Evolutionary conservation across 208 protist genomes (phyloP).

Genomic region (Porcisia hertigi): DNA sequence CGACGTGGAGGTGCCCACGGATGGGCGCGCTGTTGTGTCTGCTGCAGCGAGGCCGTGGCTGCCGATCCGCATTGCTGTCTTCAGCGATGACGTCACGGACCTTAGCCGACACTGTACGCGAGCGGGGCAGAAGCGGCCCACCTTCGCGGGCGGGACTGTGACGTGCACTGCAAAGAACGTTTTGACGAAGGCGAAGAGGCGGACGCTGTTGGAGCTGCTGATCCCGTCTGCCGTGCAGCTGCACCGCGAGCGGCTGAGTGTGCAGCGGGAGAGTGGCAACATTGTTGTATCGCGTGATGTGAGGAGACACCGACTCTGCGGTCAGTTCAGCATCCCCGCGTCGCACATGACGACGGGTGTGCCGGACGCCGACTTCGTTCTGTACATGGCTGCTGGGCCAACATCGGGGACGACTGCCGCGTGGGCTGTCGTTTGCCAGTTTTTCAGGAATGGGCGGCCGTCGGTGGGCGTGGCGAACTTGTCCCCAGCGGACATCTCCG

Average conservation of each 20-base stretch:
- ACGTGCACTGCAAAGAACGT: slow-evolving; percentile 1
- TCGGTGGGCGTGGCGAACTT: slow-evolving; percentile 41
- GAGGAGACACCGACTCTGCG: not conserved
- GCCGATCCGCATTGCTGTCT: too few relatives aligned
- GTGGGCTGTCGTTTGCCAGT: slow-evolving; percentile 40
- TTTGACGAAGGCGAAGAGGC: slow-evolving; percentile 36
- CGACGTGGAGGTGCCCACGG: too few relatives aligned
- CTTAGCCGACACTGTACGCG: too few relatives aligned
- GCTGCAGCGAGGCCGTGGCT: too few relatives aligned
- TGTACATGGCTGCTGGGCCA: slow-evolving; percentile 57
- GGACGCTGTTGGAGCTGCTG: slow-evolving; percentile 26
- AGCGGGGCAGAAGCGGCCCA: too few relatives aligned
- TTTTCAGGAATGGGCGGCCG: slow-evolving; percentile 21
- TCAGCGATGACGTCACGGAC: too few relatives aligned
- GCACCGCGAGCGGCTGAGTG: slow-evolving; percentile 56
- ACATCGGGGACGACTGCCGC: too few relatives aligned
- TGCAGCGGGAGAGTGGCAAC: slow-evolving; percentile 20
- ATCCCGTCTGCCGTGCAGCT: slow-evolving; percentile 45
- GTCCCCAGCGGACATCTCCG: slow-evolving; percentile 4
- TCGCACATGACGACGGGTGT: slow-evolving; percentile 42
- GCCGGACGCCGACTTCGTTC: slow-evolving; percentile 47
- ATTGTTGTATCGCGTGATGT: slow-evolving; percentile 13
- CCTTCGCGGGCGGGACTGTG: too few relatives aligned
- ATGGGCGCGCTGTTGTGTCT: too few relatives aligned
- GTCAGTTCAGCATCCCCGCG: slow-evolving; percentile 33